Conservation (phyloP, 495 filamentous ascomycete species). For the Hyaloscypha finlandica region DNA sequence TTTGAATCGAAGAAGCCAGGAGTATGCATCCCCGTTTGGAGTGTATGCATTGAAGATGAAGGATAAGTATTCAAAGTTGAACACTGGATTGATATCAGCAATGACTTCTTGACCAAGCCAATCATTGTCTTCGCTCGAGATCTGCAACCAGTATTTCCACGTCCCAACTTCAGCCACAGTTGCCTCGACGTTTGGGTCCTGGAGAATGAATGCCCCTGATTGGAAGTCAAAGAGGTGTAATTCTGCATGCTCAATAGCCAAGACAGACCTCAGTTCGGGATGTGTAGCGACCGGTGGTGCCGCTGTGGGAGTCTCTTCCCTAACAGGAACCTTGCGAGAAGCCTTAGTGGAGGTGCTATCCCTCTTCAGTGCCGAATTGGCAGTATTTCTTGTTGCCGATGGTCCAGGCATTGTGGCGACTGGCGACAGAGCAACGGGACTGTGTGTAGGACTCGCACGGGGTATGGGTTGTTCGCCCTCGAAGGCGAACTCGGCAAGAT, state of each 20-base stretch:
- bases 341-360: constrained; percentile 28
- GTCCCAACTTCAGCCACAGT: constrained; percentile 83
- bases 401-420: constrained; percentile 13
- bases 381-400: constrained; percentile 25
- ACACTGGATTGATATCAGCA: constrained; percentile 94
- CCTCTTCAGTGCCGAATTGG: constrained; percentile 34
- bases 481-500: constrained; percentile 81
- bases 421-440: constrained; percentile 26
- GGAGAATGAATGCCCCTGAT: constrained; percentile 78
- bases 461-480: constrained; percentile 78
- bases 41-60: constrained; percentile 99
- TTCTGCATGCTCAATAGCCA: constrained; percentile 78
- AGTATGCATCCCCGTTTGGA: constrained; percentile 86
- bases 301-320: constrained; percentile 43
- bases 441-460: constrained; percentile 67
- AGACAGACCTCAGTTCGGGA: constrained; percentile 69
- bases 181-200: constrained; percentile 73
- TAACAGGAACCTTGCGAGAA: constrained; percentile 28
- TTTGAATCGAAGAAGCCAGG: constrained; percentile 92
- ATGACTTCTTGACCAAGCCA: constrained; percentile 88
- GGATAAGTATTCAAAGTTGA: constrained; percentile 96
- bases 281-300: constrained; percentile 62
- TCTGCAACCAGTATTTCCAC: constrained; percentile 97
- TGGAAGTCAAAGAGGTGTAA: constrained; percentile 92
- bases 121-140: constrained; percentile 71